phyloP scores from a whole-genome alignment of 2,329 filamentous ascomycete species.

The Penicillium fuscoglaucum region DNA sequence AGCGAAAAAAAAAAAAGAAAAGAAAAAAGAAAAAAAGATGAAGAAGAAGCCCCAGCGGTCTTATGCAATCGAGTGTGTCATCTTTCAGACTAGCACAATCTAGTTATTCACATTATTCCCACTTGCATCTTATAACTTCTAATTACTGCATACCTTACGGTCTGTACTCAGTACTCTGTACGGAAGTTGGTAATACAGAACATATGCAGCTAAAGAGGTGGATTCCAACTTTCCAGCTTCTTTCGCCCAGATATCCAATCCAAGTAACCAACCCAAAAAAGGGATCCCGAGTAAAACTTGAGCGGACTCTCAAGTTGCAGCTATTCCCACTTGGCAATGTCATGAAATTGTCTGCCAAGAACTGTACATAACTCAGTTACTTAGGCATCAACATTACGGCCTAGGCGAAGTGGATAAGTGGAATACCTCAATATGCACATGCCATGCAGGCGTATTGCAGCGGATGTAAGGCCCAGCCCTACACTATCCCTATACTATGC shows the following conservation, averaged over 20 bases:
- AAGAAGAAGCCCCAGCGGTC: neutral
- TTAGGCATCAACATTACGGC: conserved; percentile 20
- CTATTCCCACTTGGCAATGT: neutral
- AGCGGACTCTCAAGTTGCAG: neutral
- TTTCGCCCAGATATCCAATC: neutral
- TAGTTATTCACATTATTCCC: neutral
- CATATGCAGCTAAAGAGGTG: neutral
- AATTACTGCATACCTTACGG: neutral
- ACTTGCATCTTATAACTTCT: neutral
- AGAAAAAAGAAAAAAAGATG: neutral
- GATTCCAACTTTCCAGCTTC: neutral
- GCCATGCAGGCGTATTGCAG: conserved; percentile 1
- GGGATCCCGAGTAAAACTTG: neutral
- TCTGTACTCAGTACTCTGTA: neutral
- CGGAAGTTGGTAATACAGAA: neutral
- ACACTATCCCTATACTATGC: neutral
- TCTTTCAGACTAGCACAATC: neutral
- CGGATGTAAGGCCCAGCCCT: conserved; percentile 3
- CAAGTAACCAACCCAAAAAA: neutral
- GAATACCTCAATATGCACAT: conserved; percentile 9
- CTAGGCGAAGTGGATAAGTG: conserved; percentile 7
- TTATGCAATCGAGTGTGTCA: neutral
- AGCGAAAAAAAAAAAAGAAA: neutral
- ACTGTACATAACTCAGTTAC: neutral
- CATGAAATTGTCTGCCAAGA: conserved; percentile 3